Conservation (phyloP, 305 asterid species). For the Solanum hybrid region DNA sequence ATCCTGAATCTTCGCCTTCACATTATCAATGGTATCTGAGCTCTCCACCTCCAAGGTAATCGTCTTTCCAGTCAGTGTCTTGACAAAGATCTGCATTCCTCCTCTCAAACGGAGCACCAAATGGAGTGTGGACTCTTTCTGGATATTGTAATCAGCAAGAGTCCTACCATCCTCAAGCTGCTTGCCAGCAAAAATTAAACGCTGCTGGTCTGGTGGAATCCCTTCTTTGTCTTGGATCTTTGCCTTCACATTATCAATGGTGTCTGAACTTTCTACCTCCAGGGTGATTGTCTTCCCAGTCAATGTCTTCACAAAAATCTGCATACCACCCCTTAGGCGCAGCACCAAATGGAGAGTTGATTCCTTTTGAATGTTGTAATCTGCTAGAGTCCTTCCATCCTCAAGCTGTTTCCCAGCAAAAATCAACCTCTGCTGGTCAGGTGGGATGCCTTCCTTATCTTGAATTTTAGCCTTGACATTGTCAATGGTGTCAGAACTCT, state of each 20-base stretch:
- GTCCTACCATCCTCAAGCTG: constrained; percentile 3
- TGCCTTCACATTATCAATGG: not conserved
- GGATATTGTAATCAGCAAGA: constrained; percentile 3
- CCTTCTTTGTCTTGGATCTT: constrained; percentile 3
- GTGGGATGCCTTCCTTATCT: constrained; percentile 2
- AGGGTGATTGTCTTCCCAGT: not conserved
- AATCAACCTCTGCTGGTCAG: constrained; percentile 1
- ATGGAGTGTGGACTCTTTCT: constrained; percentile 6
- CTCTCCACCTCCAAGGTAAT: constrained; percentile 2
- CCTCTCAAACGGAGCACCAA: constrained; percentile 1
- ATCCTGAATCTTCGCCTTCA: constrained; percentile 4
- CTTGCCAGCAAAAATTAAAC: constrained; percentile 5
- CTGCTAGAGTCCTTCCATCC: not conserved
- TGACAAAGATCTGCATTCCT: not conserved
- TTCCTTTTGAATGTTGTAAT: not conserved
- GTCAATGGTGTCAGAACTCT: not conserved
- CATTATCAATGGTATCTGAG: constrained; percentile 3
- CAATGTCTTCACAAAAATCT: not conserved
- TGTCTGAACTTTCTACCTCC: not conserved
- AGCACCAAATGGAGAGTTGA: constrained; percentile 1
- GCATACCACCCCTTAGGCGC: not conserved
- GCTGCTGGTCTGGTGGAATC: not conserved
- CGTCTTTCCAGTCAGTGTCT: not conserved
- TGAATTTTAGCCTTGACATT: constrained; percentile 2
- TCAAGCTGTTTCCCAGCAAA: constrained; percentile 2